Base-by-base conservation (phyloP, 2,329 filamentous ascomycete species). In the Scorias spongiosa region DNA sequence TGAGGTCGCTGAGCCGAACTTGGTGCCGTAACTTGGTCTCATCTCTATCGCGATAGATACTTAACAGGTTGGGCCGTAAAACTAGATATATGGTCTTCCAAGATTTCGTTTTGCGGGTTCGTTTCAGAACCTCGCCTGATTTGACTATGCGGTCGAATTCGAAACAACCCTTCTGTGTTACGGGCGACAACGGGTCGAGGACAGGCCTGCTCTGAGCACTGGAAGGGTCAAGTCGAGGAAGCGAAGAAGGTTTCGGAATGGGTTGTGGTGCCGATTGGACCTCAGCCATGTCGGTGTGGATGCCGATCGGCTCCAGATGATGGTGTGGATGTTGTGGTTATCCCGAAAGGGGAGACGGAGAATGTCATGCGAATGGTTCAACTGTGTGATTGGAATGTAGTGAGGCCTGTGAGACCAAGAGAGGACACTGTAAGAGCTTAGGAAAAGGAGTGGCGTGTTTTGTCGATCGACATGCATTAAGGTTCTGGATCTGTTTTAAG, bases 61-160 rank as follows among this genome's bases (percentile, higher is more conserved):
- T 95, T 29, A 98, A 74, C 15, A 84, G 76, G 54, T 91, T 93
- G 1, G 89, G 88, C 49, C 91, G 81, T 39, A 98, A 75, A 36
- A 98, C 91, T 37, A 96, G 71, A 64, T 84, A 91, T 48, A 88
- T 78, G 5, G 81, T 71, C 66, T 93, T 93, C 91, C 91, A 98
- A 49, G 83, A 80, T 78, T 93, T 94, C 47, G 89, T 96, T 69
- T 89, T 94, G 55, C 88, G 82, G 14, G 87, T 93, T 53, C 89
- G 78, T 65, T 93, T 93, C 58, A 83, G 75, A 34, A 94, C 79
- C 52, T 81, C 82, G 46, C 89, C 88, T 45, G 81, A 79, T 67
- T 93, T 96, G 62, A 96, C 75, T 44, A 96, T 84, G 42, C 87
- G 81, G 63, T 98, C 91, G 57, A 93, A 93, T 57, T 91, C 88